Evolutionary conservation across 2,329 filamentous ascomycete genomes (phyloP), one percentile per base, ranked within the genome.

Genomic region (Sporothrix humicola): DNA sequence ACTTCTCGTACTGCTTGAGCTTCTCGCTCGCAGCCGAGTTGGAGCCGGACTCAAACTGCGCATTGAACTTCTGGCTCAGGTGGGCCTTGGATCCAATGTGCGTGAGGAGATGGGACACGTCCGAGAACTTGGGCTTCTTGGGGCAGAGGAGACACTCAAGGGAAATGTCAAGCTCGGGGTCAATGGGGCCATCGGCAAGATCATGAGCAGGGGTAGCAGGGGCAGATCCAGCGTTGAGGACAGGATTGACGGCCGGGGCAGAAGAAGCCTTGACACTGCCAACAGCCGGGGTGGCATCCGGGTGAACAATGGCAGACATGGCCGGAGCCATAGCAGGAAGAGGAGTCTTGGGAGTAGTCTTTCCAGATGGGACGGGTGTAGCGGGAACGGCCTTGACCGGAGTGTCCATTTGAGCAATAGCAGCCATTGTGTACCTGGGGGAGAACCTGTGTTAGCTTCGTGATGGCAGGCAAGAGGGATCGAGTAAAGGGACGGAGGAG

Each of bases 71-170:
- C 80, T 93, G 89, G 74, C 94, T 91, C 48, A 98, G 85, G 81
- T 98, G 95, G n/a, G 92, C 92, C 81, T 98, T 98, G 76, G 95
- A 98, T 74, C 92, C 90, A 75, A 98, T 89, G 80, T 98, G 95
- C 13, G 95, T 98, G 79, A 98, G 88, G 52, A 98, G 86, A 81
- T 98, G 95, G 48, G 95, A 97, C 61, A 94, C 86, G 82, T 98
- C 95, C 73, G 94, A 97, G 83, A 98, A 98, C 44, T 83, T 88
- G 54, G 93, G 93, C 75, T 87, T 88, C 77, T 91, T 93, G 50
- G 92, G 91, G 81, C 95, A 98, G 77, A 97, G 91, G 79, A 87
- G 90, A 88, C 95, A 98, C 77, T 89, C 84, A 68, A 98, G 89
- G 73, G 92, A 90, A 74, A 94, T 91, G 66, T 80, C 15, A 59